Conservation (phyloP, 345 rosid genomes). For the Gynandropsis gynandra region DNA sequence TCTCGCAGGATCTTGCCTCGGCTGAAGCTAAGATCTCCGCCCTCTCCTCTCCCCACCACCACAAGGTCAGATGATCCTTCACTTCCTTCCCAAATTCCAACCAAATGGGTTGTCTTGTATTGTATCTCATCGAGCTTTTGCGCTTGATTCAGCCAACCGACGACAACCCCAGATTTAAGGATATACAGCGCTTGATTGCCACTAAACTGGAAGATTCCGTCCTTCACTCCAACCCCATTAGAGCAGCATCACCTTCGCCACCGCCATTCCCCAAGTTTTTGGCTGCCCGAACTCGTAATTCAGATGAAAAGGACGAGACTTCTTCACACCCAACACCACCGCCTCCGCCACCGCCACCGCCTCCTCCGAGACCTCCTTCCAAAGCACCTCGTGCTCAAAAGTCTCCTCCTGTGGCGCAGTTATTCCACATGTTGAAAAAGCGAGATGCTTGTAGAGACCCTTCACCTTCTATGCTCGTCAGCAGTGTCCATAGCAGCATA, state of each 20-base stretch:
- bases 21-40: slow-evolving; percentile 56
- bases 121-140: too few species aligned
- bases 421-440: slow-evolving; percentile 40
- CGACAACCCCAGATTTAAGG: slow-evolving; percentile 51
- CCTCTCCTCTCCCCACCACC: slow-evolving; percentile 29
- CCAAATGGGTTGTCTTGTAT: background rate
- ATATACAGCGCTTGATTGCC: slow-evolving; percentile 65
- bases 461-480: slow-evolving; percentile 27
- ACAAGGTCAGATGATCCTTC: background rate
- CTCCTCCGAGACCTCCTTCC: slow-evolving; percentile 41
- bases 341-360: slow-evolving; percentile 61
- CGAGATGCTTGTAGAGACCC: slow-evolving; percentile 41
- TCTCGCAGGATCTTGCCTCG: slow-evolving; percentile 51
- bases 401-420: slow-evolving; percentile 42
- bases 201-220: slow-evolving; percentile 50
- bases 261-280: slow-evolving; percentile 26
- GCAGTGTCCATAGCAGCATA: slow-evolving; percentile 60
- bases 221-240: slow-evolving; percentile 29
- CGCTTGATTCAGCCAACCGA: slow-evolving; percentile 32
- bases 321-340: slow-evolving; percentile 39
- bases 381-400: slow-evolving; percentile 41
- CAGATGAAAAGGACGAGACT: slow-evolving; percentile 23
- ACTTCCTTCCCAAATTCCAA: background rate
- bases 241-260: slow-evolving; percentile 11
- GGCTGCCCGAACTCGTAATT: slow-evolving; percentile 23